Evolutionary conservation across 169 alveolate genomes (phyloP).

Genomic region (Perkinsus chesapeaki): DNA sequence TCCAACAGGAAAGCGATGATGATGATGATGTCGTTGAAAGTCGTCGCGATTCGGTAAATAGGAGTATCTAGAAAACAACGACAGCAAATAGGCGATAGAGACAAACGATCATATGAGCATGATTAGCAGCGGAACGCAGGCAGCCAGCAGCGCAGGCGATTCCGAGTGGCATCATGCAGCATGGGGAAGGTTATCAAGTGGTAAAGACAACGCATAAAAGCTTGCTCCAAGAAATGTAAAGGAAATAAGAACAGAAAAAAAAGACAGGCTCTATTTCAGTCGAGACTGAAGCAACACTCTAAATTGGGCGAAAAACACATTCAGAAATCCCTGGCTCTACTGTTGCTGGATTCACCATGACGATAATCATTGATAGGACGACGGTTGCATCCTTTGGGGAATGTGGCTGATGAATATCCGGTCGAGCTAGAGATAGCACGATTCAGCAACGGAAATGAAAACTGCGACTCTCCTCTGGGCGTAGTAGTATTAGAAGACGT

Average conservation of each 20-base stretch:
- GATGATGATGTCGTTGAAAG: background rate
- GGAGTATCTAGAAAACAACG: background rate
- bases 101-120: background rate
- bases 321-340: background rate
- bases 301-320: background rate
- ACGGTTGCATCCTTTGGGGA: background rate
- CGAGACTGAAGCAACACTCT: constrained; percentile 4
- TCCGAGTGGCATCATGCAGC: too few species aligned
- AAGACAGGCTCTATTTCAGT: background rate
- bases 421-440: background rate
- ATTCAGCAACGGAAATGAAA: background rate
- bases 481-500: background rate
- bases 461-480: background rate
- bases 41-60: too few species aligned
- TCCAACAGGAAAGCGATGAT: background rate
- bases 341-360: background rate
- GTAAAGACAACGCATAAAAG: background rate
- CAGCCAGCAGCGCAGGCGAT: too few species aligned
- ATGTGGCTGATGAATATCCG: background rate
- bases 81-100: background rate
- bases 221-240: background rate
- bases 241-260: background rate
- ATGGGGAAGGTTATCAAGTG: background rate
- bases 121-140: background rate
- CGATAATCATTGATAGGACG: background rate